A percentile compares a stretch with the other conserved stretches of the same genome.
Evolutionary conservation across 2,329 filamentous ascomycete genomes (phyloP).

Genomic region (Stromatinia cepivora): DNA sequence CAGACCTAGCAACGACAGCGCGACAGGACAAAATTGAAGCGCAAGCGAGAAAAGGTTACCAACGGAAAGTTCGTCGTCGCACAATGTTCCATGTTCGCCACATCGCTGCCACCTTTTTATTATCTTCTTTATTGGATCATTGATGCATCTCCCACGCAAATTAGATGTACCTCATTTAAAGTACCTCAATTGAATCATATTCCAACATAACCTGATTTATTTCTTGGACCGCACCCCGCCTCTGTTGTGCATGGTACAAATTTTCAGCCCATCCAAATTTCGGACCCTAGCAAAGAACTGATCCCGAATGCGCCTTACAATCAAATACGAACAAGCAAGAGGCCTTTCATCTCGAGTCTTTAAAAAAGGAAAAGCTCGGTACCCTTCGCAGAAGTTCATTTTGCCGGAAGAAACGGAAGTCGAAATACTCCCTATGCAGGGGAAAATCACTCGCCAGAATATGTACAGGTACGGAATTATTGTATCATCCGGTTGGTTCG

Average conservation of each 20-base stretch:
- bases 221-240: constrained; percentile 5
- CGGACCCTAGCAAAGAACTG: constrained; percentile 1
- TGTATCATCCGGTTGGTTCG: background rate
- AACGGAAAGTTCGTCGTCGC: background rate
- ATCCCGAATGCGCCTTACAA: constrained; percentile 3
- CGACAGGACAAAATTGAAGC: constrained; percentile 1
- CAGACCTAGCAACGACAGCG: constrained; percentile 7
- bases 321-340: constrained; percentile 9
- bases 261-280: constrained; percentile 13
- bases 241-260: constrained; percentile 16
- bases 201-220: constrained; percentile 15
- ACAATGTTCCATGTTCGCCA: constrained; percentile 3
- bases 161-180: background rate
- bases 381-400: background rate
- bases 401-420: background rate
- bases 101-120: background rate
- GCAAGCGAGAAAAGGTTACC: constrained; percentile 9
- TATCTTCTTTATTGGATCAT: constrained; percentile 1
- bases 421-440: constrained; percentile 11
- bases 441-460: background rate
- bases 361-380: background rate
- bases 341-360: background rate
- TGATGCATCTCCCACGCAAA: constrained; percentile 8
- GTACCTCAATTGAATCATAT: constrained; percentile 13
- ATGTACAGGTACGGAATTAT: background rate